Conservation (phyloP, 2,329 filamentous ascomycete species). For the Curvularia sp. region DNA sequence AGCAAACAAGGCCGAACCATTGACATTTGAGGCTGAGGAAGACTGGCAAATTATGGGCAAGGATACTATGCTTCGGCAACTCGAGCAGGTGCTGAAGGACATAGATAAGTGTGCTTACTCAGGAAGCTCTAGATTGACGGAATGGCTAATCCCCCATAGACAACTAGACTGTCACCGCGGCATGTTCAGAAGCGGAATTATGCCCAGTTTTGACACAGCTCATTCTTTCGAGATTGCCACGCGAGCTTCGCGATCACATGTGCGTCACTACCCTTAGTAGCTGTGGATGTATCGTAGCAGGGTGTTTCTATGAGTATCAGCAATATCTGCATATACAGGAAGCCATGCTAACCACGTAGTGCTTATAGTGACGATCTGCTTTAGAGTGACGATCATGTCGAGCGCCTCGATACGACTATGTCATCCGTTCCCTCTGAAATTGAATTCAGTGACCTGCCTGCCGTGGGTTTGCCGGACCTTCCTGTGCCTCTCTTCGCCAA, state of each 20-base stretch:
- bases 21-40: not conserved
- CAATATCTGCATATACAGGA: not conserved
- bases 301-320: not conserved
- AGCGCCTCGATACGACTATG: slow-evolving; percentile 3
- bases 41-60: not conserved
- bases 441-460: not conserved
- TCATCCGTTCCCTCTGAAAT: not conserved
- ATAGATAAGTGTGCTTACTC: not conserved
- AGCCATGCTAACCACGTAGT: not conserved
- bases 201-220: slow-evolving; percentile 3
- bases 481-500: slow-evolving; percentile 14
- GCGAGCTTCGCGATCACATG: slow-evolving; percentile 17
- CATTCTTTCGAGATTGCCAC: slow-evolving; percentile 8
- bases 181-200: slow-evolving; percentile 4
- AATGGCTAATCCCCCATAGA: not conserved
- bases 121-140: not conserved
- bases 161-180: not conserved
- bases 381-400: slow-evolving; percentile 5
- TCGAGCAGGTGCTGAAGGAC: not conserved
- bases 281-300: not conserved
- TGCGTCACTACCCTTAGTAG: not conserved
- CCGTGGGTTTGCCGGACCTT: not conserved
- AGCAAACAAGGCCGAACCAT: not conserved
- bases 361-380: slow-evolving; percentile 7
- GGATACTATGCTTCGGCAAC: too few relatives aligned